Percentiles rank a stretch among this genome's conserved stretches.
These are phyloP conservation scores for Rauvolfia tetraphylla DNA, from an alignment of 257 asterid species.

Conservation along the genomic window DNA sequence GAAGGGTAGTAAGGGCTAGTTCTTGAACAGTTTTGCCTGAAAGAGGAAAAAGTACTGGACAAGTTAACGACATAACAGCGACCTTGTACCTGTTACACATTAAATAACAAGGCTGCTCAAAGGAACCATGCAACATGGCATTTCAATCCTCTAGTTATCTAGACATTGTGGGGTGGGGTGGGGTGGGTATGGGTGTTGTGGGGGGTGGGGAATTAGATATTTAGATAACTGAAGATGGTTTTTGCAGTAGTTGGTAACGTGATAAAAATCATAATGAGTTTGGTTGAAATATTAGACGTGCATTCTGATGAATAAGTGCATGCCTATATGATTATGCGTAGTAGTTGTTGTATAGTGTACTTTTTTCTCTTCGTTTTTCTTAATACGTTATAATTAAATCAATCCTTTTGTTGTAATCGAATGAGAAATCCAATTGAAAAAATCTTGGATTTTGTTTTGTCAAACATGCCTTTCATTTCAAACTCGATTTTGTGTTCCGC, in stretches of 20 bases:
- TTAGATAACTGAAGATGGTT: too few relatives aligned
- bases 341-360: not conserved
- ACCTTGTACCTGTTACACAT: not conserved
- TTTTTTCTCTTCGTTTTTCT: not conserved
- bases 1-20: not conserved
- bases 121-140: slow-evolving; percentile 15
- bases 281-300: not conserved
- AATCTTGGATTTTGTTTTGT: not conserved
- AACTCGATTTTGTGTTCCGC: not conserved
- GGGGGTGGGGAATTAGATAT: not conserved
- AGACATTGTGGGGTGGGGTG: not conserved
- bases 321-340: not conserved
- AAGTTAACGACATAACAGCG: not conserved
- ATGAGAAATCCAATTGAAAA: too few relatives aligned
- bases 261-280: not conserved
- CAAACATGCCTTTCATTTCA: not conserved
- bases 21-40: not conserved
- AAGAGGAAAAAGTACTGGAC: not conserved
- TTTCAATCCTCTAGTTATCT: not conserved
- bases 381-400: not conserved
- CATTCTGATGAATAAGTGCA: not conserved
- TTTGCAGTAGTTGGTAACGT: not conserved
- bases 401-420: not conserved
- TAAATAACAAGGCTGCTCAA: not conserved
- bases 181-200: not conserved